Percentiles rank a stretch among this genome's conserved stretches.
These are phyloP conservation scores for Murraya paniculata DNA, from an alignment of 345 rosid genomes.

Conservation along the genomic window DNA sequence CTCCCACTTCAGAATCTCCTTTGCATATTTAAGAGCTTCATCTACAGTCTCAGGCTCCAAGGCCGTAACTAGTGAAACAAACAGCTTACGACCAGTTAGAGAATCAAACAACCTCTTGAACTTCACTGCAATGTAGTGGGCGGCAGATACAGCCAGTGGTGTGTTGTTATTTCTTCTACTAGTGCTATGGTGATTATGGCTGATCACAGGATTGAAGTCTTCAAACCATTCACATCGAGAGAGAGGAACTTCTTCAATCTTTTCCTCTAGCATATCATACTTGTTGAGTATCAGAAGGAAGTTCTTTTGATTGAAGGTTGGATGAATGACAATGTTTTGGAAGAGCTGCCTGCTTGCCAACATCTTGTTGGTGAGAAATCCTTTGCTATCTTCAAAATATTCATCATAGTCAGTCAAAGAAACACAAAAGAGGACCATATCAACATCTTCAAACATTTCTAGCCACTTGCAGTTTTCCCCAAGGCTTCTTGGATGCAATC, in stretches of 20 bases:
- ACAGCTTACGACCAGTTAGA: conserved; percentile 58
- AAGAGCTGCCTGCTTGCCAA: conserved; percentile 67
- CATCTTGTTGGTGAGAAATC: conserved; percentile 73
- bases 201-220: conserved; percentile 64
- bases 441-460: conserved; percentile 80
- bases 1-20: conserved; percentile 63
- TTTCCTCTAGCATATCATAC: conserved; percentile 75
- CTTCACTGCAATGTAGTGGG: conserved; percentile 62
- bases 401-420: conserved; percentile 65
- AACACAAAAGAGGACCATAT: conserved; percentile 66
- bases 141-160: conserved; percentile 61
- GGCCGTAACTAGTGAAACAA: conserved; percentile 47
- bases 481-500: conserved; percentile 60
- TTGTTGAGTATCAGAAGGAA: conserved; percentile 83
- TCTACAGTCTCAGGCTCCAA: conserved; percentile 62
- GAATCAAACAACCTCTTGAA: conserved; percentile 61
- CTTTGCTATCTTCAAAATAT: conserved; percentile 43
- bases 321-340: conserved; percentile 54
- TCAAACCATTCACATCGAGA: conserved; percentile 76
- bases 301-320: conserved; percentile 53
- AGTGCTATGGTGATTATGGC: conserved; percentile 29
- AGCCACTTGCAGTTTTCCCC: conserved; percentile 82
- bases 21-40: conserved; percentile 54
- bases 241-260: conserved; percentile 56
- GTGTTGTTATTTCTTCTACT: conserved; percentile 29